Evolutionary conservation across 495 filamentous ascomycete species (phyloP), one percentile per base, ranked within the genome.

Genomic region (Trichoderma reesei): DNA sequence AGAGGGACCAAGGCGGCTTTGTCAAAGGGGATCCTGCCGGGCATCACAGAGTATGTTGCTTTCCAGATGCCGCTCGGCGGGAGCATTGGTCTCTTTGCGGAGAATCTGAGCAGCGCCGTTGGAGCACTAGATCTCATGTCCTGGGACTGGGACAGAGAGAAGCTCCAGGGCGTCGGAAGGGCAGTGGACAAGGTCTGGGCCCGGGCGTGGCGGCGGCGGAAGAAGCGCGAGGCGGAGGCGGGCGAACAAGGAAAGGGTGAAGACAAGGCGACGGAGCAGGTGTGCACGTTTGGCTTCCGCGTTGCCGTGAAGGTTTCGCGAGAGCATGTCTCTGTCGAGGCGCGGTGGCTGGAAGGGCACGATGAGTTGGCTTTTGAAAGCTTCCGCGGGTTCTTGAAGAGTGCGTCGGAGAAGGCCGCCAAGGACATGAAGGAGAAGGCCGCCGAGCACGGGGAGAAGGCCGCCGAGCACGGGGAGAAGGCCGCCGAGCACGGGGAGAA

Each of bases 301-400:
- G 66, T 85, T 18, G 33, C 54, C 1, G 66, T 75, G 34, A 62
- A 63, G 26, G 61, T 62, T 13, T 41, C 11, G 4, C n/a, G 39
- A 10, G 41, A 41, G 5, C 62, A 64, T 9, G 65, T 66, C 66
- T 59, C 33, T 69, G 73, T 88, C 14, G 56, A 73, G 13, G 71
- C 90, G 1, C 72, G 86, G 42, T 92, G 90, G 90, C 69, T 86
- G 38, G 82, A 82, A 67, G 90, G 90, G 7, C 74, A 67, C 5
- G 88, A 93, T 64, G 73, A 72, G 9, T 84, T 88, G 14, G 66
- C 92, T 13, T 92, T 90, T 71, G 88, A 91, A 72, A 92, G 89
- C 70, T 90, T 93, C 67, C 89, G 86, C 67, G 89, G 88, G 2
- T 86, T 90, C 85, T 36, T 91, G 37, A 87, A 83, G 64, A 64